These are phyloP conservation scores for Effrenium voratum DNA, from an alignment of 73 alveolate genomes.

Conservation along the genomic window DNA sequence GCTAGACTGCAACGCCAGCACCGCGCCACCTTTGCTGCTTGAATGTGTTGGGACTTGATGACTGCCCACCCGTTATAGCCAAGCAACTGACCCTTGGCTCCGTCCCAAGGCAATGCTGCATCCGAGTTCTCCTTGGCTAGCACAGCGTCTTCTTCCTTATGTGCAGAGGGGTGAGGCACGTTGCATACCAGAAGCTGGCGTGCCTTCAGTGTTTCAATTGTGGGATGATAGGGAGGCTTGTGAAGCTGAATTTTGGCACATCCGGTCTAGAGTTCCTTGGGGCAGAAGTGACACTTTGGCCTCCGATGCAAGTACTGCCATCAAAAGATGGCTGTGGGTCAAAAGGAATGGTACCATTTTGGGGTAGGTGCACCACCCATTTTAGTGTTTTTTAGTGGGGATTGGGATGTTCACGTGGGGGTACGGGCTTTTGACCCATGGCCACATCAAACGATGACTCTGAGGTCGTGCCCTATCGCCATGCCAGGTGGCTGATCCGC, in stretches of 20 bases:
- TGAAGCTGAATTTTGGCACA: not conserved
- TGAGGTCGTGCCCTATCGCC: not conserved
- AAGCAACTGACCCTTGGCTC: not conserved
- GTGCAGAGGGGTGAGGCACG: constrained; percentile 40
- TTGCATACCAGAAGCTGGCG: not conserved
- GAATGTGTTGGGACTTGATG: too few species aligned
- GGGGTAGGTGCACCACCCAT: too few species aligned
- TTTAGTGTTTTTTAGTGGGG: too few species aligned
- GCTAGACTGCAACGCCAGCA: not conserved
- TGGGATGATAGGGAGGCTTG: not conserved
- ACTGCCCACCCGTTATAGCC: too few species aligned
- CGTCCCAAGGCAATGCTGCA: constrained; percentile 54
- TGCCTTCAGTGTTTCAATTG: not conserved
- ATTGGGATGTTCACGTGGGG: too few species aligned
- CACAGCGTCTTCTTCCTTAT: constrained; percentile 23
- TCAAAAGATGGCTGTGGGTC: too few species aligned
- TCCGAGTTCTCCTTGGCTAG: constrained; percentile 14
- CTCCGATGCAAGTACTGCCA: too few species aligned
- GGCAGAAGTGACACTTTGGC: too few species aligned
- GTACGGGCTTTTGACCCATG: too few species aligned
- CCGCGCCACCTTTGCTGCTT: not conserved
- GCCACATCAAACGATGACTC: not conserved
- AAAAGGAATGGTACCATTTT: too few species aligned
- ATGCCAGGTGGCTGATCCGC: constrained; percentile 50
- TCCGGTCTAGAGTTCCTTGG: not conserved